Conservation (phyloP, 2,329 filamentous ascomycete genomes). For the Exserohilum turcica region DNA sequence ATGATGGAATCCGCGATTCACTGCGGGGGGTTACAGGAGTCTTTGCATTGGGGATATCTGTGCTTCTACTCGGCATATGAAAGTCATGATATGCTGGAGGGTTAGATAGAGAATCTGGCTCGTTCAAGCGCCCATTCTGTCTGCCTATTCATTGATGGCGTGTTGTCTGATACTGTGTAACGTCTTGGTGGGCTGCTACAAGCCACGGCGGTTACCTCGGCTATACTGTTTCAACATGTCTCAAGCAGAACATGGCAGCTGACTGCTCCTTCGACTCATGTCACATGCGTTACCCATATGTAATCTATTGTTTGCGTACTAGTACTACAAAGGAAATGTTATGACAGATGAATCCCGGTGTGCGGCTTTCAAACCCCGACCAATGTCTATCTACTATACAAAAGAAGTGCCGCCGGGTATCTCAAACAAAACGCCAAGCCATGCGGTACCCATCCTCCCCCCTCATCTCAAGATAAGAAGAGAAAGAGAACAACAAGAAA, state of each 20-base stretch:
- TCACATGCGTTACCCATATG: not conserved
- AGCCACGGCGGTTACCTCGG: not conserved
- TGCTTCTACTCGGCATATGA: conserved; percentile 44
- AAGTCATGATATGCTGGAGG: conserved; percentile 45
- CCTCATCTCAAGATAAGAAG: not conserved
- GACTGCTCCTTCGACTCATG: not conserved
- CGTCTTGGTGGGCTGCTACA: not conserved
- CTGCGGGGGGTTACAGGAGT: conserved; percentile 44
- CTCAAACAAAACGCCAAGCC: conserved; percentile 21
- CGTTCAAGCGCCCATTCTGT: conserved; percentile 38
- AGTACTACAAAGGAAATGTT: not conserved
- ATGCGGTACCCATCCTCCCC: not conserved
- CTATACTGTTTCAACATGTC: not conserved
- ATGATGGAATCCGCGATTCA: conserved; percentile 39
- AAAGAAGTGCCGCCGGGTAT: conserved; percentile 20
- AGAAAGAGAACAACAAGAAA: not conserved
- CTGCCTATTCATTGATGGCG: not conserved
- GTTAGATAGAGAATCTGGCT: conserved; percentile 47
- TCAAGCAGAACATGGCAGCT: not conserved
- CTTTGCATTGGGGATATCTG: conserved; percentile 46
- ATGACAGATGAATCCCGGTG: not conserved
- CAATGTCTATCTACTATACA: not conserved
- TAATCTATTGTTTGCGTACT: not conserved
- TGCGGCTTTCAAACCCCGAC: not conserved
- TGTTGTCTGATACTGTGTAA: not conserved